Evolutionary conservation across 164 flowering plant genomes (phyloP).

Genomic region (Berberis thunbergii): DNA sequence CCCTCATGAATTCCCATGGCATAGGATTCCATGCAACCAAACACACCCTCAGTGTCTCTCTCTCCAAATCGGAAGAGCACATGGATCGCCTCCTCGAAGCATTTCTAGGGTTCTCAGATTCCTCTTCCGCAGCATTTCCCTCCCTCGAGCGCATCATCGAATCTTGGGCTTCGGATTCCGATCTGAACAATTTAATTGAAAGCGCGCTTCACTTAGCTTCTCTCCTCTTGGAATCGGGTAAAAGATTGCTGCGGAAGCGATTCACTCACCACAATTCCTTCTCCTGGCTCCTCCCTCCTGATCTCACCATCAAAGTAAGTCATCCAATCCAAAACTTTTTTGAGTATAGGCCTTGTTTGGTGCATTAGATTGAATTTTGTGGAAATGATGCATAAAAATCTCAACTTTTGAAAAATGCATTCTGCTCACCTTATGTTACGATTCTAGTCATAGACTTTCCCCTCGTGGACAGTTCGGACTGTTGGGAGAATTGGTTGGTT

Average conservation of each 20-base stretch:
- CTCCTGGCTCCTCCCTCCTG: conserved; percentile 71
- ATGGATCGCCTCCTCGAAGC: conserved; percentile 41
- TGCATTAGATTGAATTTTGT: neutral
- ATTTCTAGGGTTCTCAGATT: conserved; percentile 40
- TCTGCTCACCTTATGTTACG: no score
- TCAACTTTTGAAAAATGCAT: no score
- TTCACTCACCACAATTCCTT: conserved; percentile 55
- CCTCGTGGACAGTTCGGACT: no score
- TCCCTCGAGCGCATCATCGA: conserved; percentile 61
- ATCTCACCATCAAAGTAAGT: conserved; percentile 72
- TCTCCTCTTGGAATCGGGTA: conserved; percentile 48
- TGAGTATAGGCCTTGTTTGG: neutral
- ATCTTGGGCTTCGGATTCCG: conserved; percentile 33
- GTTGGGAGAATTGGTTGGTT: no score
- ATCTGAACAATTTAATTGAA: conserved; percentile 43
- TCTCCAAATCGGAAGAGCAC: neutral
- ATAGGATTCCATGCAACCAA: no score
- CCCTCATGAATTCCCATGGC: no score
- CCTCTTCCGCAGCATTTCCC: conserved; percentile 29
- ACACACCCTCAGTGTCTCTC: no score
- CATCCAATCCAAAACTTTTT: neutral
- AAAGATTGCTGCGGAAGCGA: conserved; percentile 48
- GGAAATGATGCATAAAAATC: no score
- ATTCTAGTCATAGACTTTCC: no score
- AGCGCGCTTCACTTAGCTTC: conserved; percentile 49